Evolutionary conservation across 176 grass and related monocot species (phyloP).

Genomic region (Elaeis guineensis): DNA sequence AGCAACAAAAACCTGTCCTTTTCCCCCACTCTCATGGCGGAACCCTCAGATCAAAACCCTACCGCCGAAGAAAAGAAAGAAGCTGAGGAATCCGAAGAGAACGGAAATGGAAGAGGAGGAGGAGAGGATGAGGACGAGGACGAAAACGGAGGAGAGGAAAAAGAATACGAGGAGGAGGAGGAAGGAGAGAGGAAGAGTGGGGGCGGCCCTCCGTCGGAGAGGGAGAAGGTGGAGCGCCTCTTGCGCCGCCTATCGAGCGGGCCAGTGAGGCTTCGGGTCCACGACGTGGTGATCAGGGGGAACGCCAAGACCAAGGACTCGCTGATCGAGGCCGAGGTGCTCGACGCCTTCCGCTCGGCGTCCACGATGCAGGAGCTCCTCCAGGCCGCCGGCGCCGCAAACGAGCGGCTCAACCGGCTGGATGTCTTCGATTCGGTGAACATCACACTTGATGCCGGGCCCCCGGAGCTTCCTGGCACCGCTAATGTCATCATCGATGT

Average conservation of each 20-base stretch:
- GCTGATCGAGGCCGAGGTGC: conserved; percentile 81
- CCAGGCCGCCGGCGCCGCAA: conserved; percentile 46
- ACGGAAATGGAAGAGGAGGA: no score
- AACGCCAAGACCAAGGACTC: conserved; percentile 73
- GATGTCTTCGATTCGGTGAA: conserved; percentile 78
- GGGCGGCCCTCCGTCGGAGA: conserved; percentile 25
- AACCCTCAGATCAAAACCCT: no score
- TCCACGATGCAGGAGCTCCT: conserved; percentile 74
- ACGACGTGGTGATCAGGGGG: conserved; percentile 82
- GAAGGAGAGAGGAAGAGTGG: conserved; percentile 21
- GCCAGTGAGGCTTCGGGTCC: conserved; percentile 61
- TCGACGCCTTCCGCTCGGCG: conserved; percentile 46
- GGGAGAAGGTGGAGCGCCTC: conserved; percentile 42
- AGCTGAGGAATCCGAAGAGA: conserved; percentile 4
- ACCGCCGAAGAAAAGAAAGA: conserved; percentile 12
- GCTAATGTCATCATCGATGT: conserved; percentile 85
- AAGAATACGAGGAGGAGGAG: neutral
- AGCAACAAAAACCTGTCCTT: no score
- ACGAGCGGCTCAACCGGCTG: conserved; percentile 44
- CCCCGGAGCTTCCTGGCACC: conserved; percentile 72
- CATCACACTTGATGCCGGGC: conserved; percentile 87
- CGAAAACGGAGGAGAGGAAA: neutral
- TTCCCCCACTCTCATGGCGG: no score
- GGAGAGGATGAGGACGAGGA: neutral
- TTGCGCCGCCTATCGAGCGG: conserved; percentile 38